Evolutionary conservation across 2,329 filamentous ascomycete species (phyloP).

Genomic region (Colletotrichum navitas): DNA sequence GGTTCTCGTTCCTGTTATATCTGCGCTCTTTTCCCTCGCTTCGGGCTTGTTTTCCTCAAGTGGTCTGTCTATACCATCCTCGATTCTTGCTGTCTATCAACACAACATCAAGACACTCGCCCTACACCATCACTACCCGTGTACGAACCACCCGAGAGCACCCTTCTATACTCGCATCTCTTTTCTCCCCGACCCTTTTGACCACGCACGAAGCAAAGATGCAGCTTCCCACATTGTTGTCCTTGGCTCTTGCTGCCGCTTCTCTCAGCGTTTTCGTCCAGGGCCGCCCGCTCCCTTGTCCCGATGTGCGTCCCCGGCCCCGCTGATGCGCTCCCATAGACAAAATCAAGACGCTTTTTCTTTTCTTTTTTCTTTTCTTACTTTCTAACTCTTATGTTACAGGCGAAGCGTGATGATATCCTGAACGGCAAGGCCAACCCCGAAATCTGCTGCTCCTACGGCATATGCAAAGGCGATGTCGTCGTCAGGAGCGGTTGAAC

Average conservation of each 20-base stretch:
- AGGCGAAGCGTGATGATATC: constrained; percentile 58
- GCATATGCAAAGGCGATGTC: constrained; percentile 63
- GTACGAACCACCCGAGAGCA: background rate
- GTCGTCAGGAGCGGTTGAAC: constrained; percentile 59
- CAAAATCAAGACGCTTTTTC: background rate
- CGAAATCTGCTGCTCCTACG: constrained; percentile 68
- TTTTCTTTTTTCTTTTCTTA: background rate
- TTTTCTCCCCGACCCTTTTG: background rate
- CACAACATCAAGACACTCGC: background rate
- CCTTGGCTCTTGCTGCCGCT: constrained; percentile 44
- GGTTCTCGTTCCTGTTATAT: constrained; percentile 4
- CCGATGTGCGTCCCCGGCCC: constrained; percentile 51
- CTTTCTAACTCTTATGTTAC: constrained; percentile 30
- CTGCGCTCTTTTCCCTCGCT: constrained; percentile 6
- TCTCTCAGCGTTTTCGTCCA: constrained; percentile 46
- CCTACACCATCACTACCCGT: background rate
- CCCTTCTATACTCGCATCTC: background rate
- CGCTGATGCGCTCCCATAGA: background rate
- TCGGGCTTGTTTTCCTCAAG: background rate
- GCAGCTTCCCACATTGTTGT: constrained; percentile 46
- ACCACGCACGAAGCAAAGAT: constrained; percentile 42
- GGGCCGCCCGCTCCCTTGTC: constrained; percentile 54
- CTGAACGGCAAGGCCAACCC: constrained; percentile 61
- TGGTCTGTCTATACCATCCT: background rate
- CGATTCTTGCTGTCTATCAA: constrained; percentile 1